phyloP scores from a whole-genome alignment of 225 moss, liverwort and hornwort genomes.

The Anthoceros angustus region DNA sequence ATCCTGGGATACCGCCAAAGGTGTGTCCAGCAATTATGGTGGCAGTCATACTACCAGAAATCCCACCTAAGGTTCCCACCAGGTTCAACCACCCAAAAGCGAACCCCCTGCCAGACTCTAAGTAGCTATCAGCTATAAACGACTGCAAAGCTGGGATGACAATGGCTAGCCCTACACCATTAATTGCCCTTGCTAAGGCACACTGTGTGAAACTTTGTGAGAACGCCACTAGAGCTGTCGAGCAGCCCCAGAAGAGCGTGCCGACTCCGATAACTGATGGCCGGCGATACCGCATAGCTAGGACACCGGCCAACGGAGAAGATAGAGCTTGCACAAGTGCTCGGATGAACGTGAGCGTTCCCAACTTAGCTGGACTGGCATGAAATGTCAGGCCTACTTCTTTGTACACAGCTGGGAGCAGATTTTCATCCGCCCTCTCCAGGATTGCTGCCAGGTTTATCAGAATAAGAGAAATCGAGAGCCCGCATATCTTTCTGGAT shows the following conservation, averaged over 20 bases:
- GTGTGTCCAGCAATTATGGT: slow-evolving; percentile 75
- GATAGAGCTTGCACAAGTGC: slow-evolving; percentile 67
- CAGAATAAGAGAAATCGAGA: slow-evolving; percentile 56
- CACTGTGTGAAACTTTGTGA: slow-evolving; percentile 64
- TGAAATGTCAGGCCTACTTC: slow-evolving; percentile 80
- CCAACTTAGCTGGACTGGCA: slow-evolving; percentile 78
- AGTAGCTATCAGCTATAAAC: slow-evolving; percentile 81
- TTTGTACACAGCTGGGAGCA: slow-evolving; percentile 92
- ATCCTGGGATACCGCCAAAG: slow-evolving; percentile 57
- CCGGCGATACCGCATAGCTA: slow-evolving; percentile 81
- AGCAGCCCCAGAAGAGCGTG: slow-evolving; percentile 80
- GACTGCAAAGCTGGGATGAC: slow-evolving; percentile 92
- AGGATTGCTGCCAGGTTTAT: slow-evolving; percentile 80
- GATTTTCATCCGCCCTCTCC: slow-evolving; percentile 73
- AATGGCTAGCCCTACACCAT: slow-evolving; percentile 86
- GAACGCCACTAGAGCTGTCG: slow-evolving; percentile 68
- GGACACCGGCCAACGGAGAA: slow-evolving; percentile 77
- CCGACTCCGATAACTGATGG: slow-evolving; percentile 91
- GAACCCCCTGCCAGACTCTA: slow-evolving; percentile 68
- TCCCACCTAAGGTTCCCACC: slow-evolving; percentile 67
- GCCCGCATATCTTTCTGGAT: slow-evolving; percentile 43
- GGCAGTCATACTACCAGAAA: slow-evolving; percentile 71
- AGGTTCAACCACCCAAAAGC: slow-evolving; percentile 94
- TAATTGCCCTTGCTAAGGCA: slow-evolving; percentile 61
- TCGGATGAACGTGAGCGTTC: slow-evolving; percentile 80